Percentiles rank a stretch among this genome's conserved stretches.
Evolutionary conservation across 306 rosid species (phyloP).

Genomic region (Senna tora): DNA sequence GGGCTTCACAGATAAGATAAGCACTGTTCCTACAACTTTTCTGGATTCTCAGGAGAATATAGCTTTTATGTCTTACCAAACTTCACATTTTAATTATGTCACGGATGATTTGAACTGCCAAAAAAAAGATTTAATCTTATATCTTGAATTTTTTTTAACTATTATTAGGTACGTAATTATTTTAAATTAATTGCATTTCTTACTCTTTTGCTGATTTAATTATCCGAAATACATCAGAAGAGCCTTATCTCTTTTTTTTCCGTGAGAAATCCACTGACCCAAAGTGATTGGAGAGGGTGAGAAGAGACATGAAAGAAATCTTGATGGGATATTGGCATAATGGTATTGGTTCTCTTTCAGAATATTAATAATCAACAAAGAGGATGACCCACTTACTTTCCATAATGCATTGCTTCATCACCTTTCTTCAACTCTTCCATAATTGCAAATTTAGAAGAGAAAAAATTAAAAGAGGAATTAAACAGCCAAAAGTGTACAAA

Average conservation of each 20-base stretch:
- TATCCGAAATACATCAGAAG: too few species aligned
- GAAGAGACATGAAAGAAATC: background rate
- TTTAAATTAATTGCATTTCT: too few species aligned
- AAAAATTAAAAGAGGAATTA: too few species aligned
- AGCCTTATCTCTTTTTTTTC: background rate
- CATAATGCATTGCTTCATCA: background rate
- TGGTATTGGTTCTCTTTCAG: constrained; percentile 4
- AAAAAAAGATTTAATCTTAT: too few species aligned
- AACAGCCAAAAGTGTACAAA: too few species aligned
- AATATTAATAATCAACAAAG: background rate
- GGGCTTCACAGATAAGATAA: background rate
- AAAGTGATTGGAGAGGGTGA: background rate
- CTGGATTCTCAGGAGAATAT: background rate
- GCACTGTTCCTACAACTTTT: background rate
- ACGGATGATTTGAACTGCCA: too few species aligned
- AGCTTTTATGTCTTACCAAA: too few species aligned
- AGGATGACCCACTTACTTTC: constrained; percentile 19
- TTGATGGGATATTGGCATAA: constrained; percentile 1
- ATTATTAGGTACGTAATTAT: too few species aligned
- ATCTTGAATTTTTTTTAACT: too few species aligned
- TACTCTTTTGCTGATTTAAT: too few species aligned
- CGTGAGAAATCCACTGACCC: background rate
- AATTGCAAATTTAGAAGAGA: background rate
- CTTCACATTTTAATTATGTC: too few species aligned
- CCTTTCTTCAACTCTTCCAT: background rate